Evolutionary conservation across 495 filamentous ascomycete species (phyloP).

Genomic region (Aspergillus saccharolyticus): DNA sequence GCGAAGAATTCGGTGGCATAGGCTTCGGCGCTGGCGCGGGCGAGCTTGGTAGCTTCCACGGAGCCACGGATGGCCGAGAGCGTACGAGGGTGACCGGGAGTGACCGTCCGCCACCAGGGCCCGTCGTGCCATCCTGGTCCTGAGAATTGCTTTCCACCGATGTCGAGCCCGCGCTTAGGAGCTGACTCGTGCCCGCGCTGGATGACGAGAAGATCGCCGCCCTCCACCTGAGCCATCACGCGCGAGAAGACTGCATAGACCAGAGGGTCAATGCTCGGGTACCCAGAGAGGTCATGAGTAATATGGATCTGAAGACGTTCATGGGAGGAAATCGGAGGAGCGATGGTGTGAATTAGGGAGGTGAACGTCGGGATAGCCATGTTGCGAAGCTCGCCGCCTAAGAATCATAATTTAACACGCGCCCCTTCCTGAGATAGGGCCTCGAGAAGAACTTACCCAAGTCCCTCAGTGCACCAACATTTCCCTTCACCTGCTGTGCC

Average conservation of each 20-base stretch:
- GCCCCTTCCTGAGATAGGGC: not conserved
- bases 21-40: conserved; percentile 77
- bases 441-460: conserved; percentile 54
- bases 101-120: conserved; percentile 85
- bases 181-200: conserved; percentile 85
- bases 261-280: conserved; percentile 89
- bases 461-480: conserved; percentile 74
- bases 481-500: conserved; percentile 91
- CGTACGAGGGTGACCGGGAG: conserved; percentile 57
- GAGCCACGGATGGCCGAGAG: conserved; percentile 77
- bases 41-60: conserved; percentile 83
- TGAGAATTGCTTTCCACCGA: conserved; percentile 47
- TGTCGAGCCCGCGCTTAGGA: conserved; percentile 57
- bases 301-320: conserved; percentile 97
- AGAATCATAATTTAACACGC: conserved; percentile 17
- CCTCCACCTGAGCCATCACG: conserved; percentile 98
- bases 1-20: conserved; percentile 82
- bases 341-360: conserved; percentile 87
- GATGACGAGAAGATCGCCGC: conserved; percentile 92
- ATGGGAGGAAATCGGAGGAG: conserved; percentile 94
- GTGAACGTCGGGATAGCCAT: conserved; percentile 93
- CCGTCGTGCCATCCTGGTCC: conserved; percentile 77
- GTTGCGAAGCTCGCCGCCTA: conserved; percentile 84
- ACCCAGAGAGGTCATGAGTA: conserved; percentile 89
- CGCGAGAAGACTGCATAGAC: conserved; percentile 91